Percentiles rank a stretch among this genome's conserved stretches.
Evolutionary conservation across 257 asterid species (phyloP).

Genomic region (Ilex aquifolium): DNA sequence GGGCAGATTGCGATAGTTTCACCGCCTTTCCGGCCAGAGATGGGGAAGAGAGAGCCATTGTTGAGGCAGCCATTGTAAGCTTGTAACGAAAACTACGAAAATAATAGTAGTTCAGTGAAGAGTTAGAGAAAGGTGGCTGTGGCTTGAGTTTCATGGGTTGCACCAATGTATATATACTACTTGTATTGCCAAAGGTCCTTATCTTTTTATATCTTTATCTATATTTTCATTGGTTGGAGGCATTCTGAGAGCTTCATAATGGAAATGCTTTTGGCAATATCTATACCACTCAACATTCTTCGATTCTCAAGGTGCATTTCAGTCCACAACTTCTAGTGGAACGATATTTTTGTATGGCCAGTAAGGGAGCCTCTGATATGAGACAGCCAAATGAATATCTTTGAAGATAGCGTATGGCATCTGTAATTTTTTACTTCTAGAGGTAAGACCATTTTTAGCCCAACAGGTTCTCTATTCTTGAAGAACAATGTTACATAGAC

Average conservation of each 20-base stretch:
- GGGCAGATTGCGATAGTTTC: neutral
- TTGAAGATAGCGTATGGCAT: no score
- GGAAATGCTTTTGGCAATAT: neutral
- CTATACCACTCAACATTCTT: no score
- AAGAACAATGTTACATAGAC: no score
- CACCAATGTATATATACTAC: neutral
- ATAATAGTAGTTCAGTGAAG: neutral
- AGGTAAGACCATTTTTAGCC: no score
- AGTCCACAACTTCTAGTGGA: no score
- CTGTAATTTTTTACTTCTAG: no score
- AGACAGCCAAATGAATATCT: no score
- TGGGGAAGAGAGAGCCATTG: neutral
- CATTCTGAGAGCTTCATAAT: neutral
- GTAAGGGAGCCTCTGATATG: no score
- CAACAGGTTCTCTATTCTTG: no score
- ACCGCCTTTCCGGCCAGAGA: neutral
- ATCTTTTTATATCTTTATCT: neutral
- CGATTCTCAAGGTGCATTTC: no score
- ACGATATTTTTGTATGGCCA: no score
- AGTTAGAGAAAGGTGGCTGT: neutral
- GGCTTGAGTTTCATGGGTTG: neutral
- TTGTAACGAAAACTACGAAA: neutral
- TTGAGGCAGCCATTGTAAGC: neutral
- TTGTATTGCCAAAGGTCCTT: neutral
- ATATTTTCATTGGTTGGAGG: neutral